Evolutionary conservation across 257 asterid genomes (phyloP).

Genomic region (Lavandula angustifolia): DNA sequence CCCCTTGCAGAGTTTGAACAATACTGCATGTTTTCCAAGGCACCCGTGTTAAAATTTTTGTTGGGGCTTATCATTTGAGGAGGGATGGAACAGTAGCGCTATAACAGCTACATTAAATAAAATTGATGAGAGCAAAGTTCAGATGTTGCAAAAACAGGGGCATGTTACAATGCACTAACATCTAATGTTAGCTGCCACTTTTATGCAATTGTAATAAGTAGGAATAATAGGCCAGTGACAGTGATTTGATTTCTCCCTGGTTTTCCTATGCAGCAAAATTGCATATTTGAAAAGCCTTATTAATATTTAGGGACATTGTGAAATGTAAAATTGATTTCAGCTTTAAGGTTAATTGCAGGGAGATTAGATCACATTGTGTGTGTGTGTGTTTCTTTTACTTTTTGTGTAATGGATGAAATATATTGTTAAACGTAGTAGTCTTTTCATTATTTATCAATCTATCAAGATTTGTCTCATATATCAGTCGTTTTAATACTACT

Average conservation of each 20-base stretch:
- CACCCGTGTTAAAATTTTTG: background rate
- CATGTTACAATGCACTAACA: slow-evolving; percentile 28
- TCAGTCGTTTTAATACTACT: no score
- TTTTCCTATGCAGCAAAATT: background rate
- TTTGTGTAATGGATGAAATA: no score
- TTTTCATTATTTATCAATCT: no score
- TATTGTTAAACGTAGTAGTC: no score
- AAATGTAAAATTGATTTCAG: background rate
- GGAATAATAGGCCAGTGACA: slow-evolving; percentile 22
- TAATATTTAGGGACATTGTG: background rate
- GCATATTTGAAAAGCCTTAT: background rate
- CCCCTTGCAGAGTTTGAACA: slow-evolving; percentile 42
- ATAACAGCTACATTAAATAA: slow-evolving; percentile 2
- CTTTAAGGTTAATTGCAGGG: background rate
- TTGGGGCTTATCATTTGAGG: slow-evolving; percentile 18
- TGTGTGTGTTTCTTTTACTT: background rate
- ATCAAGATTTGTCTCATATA: no score
- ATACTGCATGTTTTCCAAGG: slow-evolving; percentile 8
- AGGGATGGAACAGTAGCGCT: slow-evolving; percentile 34
- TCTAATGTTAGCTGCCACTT: background rate
- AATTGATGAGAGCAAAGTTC: slow-evolving; percentile 24
- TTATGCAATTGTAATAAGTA: slow-evolving; percentile 11
- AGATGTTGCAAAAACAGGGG: slow-evolving; percentile 13
- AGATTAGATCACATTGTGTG: no score
- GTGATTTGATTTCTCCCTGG: slow-evolving; percentile 6